phyloP scores from a whole-genome alignment of 164 flowering plant species.

The Tetracentron sinense region DNA sequence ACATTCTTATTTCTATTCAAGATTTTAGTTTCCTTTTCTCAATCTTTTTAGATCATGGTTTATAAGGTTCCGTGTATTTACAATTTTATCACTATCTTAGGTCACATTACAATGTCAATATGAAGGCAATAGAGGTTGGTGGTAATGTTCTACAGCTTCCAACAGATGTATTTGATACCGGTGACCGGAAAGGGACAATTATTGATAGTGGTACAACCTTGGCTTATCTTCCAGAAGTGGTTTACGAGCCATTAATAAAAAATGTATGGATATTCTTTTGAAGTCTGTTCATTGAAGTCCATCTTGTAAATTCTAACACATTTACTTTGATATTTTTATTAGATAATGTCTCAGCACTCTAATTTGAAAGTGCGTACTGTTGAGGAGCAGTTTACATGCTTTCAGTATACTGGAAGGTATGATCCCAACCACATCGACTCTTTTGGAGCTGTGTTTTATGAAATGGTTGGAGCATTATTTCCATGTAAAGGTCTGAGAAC shows the following conservation, averaged over 20 bases:
- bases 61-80: conserved; percentile 16
- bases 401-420: conserved; percentile 44
- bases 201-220: conserved; percentile 96
- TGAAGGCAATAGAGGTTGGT: conserved; percentile 77
- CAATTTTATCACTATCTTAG: conserved; percentile 39
- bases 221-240: conserved; percentile 66
- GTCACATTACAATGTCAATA: conserved; percentile 78
- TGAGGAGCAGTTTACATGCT: conserved; percentile 46
- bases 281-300: neutral
- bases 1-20: neutral
- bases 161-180: conserved; percentile 50
- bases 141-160: conserved; percentile 61
- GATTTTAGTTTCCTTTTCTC: conserved; percentile 3
- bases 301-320: conserved; percentile 1
- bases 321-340: conserved; percentile 3
- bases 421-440: conserved; percentile 4
- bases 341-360: conserved; percentile 46
- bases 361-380: conserved; percentile 36
- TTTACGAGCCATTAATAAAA: conserved; percentile 43
- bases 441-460: neutral
- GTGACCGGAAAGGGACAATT: conserved; percentile 51
- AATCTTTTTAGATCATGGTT: conserved; percentile 11
- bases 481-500: neutral
- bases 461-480: neutral
- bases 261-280: conserved; percentile 25